Evolutionary conservation across 495 filamentous ascomycete species (phyloP).

Genomic region (Penicillium roqueforti): DNA sequence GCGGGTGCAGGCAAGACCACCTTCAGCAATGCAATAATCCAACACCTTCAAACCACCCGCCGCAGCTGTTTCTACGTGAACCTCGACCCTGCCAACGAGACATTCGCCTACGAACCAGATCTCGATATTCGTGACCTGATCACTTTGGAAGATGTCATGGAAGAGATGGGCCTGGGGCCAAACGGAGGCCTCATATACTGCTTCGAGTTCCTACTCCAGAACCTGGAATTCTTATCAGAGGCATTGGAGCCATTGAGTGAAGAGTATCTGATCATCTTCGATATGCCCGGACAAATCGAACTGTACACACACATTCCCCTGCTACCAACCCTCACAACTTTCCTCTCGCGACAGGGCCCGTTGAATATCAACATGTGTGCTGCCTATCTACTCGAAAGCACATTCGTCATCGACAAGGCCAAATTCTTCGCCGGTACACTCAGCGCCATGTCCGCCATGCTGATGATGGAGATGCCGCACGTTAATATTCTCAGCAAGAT

Average conservation of each 20-base stretch:
- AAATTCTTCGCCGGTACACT: constrained; percentile 97
- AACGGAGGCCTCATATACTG: constrained; percentile 97
- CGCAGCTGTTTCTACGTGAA: constrained; percentile 96
- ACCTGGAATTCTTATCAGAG: constrained; percentile 90
- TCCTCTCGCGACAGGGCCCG: constrained; percentile 71
- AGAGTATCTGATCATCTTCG: constrained; percentile 93
- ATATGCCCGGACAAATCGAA: constrained; percentile 98
- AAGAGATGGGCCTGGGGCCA: constrained; percentile 87
- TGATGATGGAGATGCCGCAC: constrained; percentile 95
- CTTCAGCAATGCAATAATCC: constrained; percentile 89
- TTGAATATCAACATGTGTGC: constrained; percentile 89
- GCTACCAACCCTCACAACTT: constrained; percentile 76
- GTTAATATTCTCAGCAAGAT: constrained; percentile 95
- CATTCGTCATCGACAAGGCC: constrained; percentile 88
- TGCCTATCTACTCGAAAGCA: constrained; percentile 92
- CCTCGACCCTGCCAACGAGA: constrained; percentile 92
- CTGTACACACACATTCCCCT: constrained; percentile 97
- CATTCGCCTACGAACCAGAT: constrained; percentile 86
- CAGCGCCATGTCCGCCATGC: constrained; percentile 96
- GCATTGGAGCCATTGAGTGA: constrained; percentile 82
- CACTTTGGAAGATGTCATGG: constrained; percentile 96
- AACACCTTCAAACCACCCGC: constrained; percentile 81
- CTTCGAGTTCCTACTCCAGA: constrained; percentile 91
- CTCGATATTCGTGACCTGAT: constrained; percentile 97
- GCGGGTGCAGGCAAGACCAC: constrained; percentile 91